Evolutionary conservation across 2,329 filamentous ascomycete genomes (phyloP).

Genomic region (Triangularia setosa): DNA sequence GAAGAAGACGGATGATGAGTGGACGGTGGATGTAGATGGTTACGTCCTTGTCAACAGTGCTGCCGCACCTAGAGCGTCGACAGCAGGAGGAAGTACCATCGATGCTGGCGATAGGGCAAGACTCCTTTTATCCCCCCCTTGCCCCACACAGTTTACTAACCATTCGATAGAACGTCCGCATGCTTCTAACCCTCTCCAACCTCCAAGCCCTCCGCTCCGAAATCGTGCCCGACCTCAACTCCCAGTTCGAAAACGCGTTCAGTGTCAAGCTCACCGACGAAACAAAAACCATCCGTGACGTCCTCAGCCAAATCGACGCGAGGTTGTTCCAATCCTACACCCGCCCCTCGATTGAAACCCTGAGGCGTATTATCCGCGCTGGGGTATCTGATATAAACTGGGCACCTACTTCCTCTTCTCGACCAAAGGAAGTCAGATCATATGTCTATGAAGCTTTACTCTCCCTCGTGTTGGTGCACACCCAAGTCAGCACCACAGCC

Average conservation of each 20-base stretch:
- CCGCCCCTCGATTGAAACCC: constrained; percentile 63
- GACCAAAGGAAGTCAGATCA: constrained; percentile 72
- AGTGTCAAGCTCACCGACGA: constrained; percentile 93
- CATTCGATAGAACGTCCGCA: constrained; percentile 69
- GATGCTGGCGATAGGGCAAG: constrained; percentile 56
- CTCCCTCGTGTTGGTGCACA: constrained; percentile 83
- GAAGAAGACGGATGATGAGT: constrained; percentile 61
- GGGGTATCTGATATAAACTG: constrained; percentile 71
- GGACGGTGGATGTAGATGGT: constrained; percentile 48
- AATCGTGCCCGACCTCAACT: constrained; percentile 81
- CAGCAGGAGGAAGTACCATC: constrained; percentile 43
- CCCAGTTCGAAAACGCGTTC: constrained; percentile 90
- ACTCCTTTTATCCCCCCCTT: constrained; percentile 9
- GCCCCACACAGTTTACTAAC: constrained; percentile 22
- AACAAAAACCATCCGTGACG: constrained; percentile 84
- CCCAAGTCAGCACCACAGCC: constrained; percentile 78
- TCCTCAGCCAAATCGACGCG: constrained; percentile 83
- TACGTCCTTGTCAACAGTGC: constrained; percentile 32
- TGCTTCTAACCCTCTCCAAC: constrained; percentile 91
- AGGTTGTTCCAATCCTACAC: constrained; percentile 92
- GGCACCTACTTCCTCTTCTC: constrained; percentile 55
- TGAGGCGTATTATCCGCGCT: constrained; percentile 66
- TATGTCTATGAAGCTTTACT: constrained; percentile 90
- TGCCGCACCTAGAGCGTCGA: constrained; percentile 27
- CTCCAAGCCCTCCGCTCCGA: constrained; percentile 77